Conservation (phyloP, 176 grass and related monocot species). For the Elymus sibiricus region DNA sequence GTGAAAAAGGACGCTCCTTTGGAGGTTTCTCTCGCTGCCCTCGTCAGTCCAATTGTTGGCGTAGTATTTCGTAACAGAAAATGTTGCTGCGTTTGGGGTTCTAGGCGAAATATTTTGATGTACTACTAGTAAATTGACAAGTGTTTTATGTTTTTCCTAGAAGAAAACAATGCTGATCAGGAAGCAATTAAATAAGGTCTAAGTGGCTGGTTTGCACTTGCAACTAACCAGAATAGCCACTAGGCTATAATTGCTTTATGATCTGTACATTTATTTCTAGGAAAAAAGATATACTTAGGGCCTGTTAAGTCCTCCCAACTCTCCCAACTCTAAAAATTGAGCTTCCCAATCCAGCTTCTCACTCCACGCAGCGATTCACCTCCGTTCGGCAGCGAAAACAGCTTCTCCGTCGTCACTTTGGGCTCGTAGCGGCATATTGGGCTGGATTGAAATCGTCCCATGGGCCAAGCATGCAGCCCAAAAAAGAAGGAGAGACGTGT, state of each 20-base stretch:
- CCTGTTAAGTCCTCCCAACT: too few species aligned
- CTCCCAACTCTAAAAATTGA: too few species aligned
- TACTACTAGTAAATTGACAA: not conserved
- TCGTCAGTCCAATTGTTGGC: not conserved
- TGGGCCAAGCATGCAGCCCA: too few species aligned
- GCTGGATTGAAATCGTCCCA: too few species aligned
- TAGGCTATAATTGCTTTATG: not conserved
- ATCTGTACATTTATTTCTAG: not conserved
- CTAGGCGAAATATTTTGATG: conserved; percentile 1
- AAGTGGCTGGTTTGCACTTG: not conserved
- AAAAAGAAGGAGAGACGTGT: too few species aligned
- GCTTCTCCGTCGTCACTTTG: too few species aligned
- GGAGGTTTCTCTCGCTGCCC: conserved; percentile 26
- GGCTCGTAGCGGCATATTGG: too few species aligned
- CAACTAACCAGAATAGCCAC: not conserved
- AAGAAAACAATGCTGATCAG: not conserved
- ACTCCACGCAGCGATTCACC: too few species aligned
- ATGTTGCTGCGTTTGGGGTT: not conserved
- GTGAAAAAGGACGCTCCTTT: conserved; percentile 47
- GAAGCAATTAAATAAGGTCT: not conserved
- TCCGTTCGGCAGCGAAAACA: too few species aligned
- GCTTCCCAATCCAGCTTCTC: too few species aligned
- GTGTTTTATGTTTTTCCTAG: conserved; percentile 12
- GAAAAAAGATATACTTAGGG: not conserved
- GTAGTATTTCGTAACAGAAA: conserved; percentile 21